Conservation (phyloP, 2,329 filamentous ascomycete genomes). For the Botrytis squamosa region DNA sequence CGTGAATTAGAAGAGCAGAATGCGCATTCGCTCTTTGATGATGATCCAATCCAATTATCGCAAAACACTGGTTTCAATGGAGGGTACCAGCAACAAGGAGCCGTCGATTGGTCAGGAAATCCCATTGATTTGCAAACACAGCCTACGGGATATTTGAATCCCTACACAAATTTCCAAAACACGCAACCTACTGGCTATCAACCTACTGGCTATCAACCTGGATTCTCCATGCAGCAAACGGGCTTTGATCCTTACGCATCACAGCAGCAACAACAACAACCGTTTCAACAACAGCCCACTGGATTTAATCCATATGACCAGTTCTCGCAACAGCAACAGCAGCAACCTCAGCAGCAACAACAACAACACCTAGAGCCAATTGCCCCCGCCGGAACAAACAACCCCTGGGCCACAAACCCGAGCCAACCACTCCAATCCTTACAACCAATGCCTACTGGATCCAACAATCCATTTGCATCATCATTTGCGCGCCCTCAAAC, state of each 20-base stretch:
- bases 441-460: slow-evolving; percentile 84
- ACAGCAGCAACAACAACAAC: slow-evolving; percentile 43
- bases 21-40: slow-evolving; percentile 83
- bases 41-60: slow-evolving; percentile 55
- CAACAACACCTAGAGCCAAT: slow-evolving; percentile 57
- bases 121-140: slow-evolving; percentile 84
- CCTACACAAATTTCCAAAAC: slow-evolving; percentile 52
- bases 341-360: slow-evolving; percentile 45
- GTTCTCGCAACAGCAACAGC: slow-evolving; percentile 31
- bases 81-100: slow-evolving; percentile 94
- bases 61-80: slow-evolving; percentile 91
- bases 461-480: slow-evolving; percentile 93
- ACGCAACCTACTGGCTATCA: slow-evolving; percentile 61
- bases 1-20: slow-evolving; percentile 86
- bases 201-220: slow-evolving; percentile 63
- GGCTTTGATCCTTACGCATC: slow-evolving; percentile 69
- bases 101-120: slow-evolving; percentile 97
- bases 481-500: slow-evolving; percentile 63
- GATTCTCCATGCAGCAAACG: slow-evolving; percentile 67
- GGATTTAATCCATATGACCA: slow-evolving; percentile 56
- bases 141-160: slow-evolving; percentile 70
- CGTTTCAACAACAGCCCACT: slow-evolving; percentile 57
- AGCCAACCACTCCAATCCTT: slow-evolving; percentile 60
- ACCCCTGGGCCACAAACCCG: slow-evolving; percentile 78
- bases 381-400: slow-evolving; percentile 81